Evolutionary conservation across 1,139 yeast genomes (phyloP).

Genomic region (Schwanniomyces etchellsii): DNA sequence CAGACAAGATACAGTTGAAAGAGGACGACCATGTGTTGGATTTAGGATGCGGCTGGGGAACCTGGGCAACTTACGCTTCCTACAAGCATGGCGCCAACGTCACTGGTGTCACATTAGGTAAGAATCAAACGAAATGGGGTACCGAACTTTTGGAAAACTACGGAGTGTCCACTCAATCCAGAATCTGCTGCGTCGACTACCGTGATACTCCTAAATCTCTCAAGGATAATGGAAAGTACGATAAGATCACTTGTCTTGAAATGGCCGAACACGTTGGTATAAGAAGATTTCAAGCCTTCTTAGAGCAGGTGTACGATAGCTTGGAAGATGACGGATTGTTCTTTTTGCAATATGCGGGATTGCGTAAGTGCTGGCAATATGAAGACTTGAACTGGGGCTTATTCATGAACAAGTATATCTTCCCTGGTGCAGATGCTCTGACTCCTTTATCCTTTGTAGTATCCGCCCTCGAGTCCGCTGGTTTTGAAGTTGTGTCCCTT

Average conservation of each 20-base stretch:
- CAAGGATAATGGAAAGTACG: slow-evolving; percentile 56
- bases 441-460: slow-evolving; percentile 86
- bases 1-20: slow-evolving; percentile 76
- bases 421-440: slow-evolving; percentile 98
- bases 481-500: slow-evolving; percentile 77
- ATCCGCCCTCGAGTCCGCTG: slow-evolving; percentile 72
- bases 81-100: slow-evolving; percentile 79
- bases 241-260: slow-evolving; percentile 86
- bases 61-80: slow-evolving; percentile 81
- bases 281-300: slow-evolving; percentile 70
- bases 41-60: slow-evolving; percentile 97
- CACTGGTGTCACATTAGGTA: slow-evolving; percentile 87
- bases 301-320: slow-evolving; percentile 77
- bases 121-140: slow-evolving; percentile 90
- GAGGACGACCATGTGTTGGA: slow-evolving; percentile 74
- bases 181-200: slow-evolving; percentile 79
- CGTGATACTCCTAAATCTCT: slow-evolving; percentile 81
- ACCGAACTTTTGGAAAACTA: slow-evolving; percentile 62
- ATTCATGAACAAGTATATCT: slow-evolving; percentile 92
- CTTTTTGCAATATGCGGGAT: slow-evolving; percentile 84
- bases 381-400: slow-evolving; percentile 93
- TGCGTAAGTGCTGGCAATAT: slow-evolving; percentile 91
- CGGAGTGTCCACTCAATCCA: slow-evolving; percentile 69
- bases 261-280: slow-evolving; percentile 98
- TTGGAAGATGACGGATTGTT: slow-evolving; percentile 89